A percentile compares a stretch with the other conserved stretches of the same genome.
Evolutionary conservation across 306 rosid species (phyloP).

Genomic region (Trifolium fragiferum): DNA sequence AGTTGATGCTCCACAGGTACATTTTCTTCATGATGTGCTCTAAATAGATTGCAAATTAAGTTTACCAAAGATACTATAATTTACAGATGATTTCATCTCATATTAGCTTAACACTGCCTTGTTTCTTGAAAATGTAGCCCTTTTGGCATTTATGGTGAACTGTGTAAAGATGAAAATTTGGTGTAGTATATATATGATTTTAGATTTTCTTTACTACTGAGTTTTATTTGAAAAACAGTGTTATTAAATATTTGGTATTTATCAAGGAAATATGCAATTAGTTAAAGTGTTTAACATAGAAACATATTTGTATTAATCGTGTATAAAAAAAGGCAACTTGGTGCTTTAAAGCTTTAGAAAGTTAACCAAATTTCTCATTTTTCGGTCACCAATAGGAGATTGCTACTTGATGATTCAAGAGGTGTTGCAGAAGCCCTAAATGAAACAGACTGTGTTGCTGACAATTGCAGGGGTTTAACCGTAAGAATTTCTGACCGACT

Average conservation of each 20-base stretch:
- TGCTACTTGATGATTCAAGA: slow-evolving; percentile 88
- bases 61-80: slow-evolving; percentile 6
- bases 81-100: slow-evolving; percentile 10
- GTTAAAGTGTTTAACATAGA: background rate
- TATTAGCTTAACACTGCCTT: slow-evolving; percentile 22
- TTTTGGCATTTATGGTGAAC: slow-evolving; percentile 29
- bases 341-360: background rate
- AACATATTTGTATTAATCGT: background rate
- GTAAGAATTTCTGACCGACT: slow-evolving; percentile 57
- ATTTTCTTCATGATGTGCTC: slow-evolving; percentile 25
- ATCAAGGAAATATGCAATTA: background rate
- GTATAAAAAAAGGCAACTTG: background rate
- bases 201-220: background rate
- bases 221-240: background rate
- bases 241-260: background rate
- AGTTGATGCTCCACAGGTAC: slow-evolving; percentile 86
- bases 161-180: background rate
- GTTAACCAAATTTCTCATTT: slow-evolving; percentile 20
- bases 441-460: slow-evolving; percentile 79
- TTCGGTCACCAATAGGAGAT: slow-evolving; percentile 65
- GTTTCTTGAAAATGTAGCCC: slow-evolving; percentile 26
- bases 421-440: slow-evolving; percentile 93
- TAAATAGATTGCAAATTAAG: slow-evolving; percentile 25
- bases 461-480: slow-evolving; percentile 75
- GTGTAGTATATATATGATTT: background rate